phyloP scores from a whole-genome alignment of 2,329 filamentous ascomycete species.

The Colletotrichum sp. region DNA sequence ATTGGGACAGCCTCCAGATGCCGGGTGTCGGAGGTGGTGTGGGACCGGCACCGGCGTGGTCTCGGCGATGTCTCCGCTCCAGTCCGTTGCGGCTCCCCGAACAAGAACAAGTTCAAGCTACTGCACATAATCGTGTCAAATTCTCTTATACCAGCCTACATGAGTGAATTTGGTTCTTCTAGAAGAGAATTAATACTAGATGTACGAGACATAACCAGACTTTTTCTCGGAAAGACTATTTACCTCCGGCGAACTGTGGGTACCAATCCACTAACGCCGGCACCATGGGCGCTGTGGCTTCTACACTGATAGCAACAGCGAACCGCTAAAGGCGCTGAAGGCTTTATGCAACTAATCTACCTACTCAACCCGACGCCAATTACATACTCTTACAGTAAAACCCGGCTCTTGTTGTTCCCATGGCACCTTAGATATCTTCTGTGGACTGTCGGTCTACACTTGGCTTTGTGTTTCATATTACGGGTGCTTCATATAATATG shows the following conservation, averaged over 20 bases:
- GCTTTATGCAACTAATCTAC: neutral
- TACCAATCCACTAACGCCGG: rapidly evolving
- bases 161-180: rapidly evolving
- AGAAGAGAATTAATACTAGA: rapidly evolving
- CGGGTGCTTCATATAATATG: too few species aligned
- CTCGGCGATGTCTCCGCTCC: neutral
- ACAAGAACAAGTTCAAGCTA: neutral
- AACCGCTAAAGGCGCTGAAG: neutral
- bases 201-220: neutral
- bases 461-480: neutral
- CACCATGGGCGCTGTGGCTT: neutral
- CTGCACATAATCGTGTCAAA: rapidly evolving
- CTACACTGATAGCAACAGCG: neutral
- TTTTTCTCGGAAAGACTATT: neutral
- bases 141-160: neutral
- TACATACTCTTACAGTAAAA: neutral
- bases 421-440: neutral
- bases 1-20: neutral
- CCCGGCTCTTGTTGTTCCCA: neutral
- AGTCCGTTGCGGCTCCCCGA: neutral
- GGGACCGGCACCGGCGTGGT: too few species aligned
- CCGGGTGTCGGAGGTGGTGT: neutral
- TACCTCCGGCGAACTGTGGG: neutral
- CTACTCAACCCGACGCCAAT: neutral
- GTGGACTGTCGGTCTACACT: neutral